Percentiles rank a stretch among this genome's conserved stretches.
Evolutionary conservation across 2,329 filamentous ascomycete genomes (phyloP).

Genomic region (Colletotrichum chlorophyti): DNA sequence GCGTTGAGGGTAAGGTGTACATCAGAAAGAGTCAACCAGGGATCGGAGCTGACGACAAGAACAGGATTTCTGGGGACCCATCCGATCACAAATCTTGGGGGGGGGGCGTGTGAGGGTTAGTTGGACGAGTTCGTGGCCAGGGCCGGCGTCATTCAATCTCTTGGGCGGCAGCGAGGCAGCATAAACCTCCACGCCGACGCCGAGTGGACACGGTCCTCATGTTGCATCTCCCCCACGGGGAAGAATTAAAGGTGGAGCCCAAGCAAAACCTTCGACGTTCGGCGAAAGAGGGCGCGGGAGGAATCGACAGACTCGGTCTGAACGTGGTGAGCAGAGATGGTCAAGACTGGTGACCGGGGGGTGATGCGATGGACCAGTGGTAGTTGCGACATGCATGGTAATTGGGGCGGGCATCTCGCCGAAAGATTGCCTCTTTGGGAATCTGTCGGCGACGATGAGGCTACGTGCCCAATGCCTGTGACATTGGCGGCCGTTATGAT

Average conservation of each 20-base stretch:
- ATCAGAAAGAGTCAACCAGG: neutral
- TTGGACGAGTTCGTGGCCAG: neutral
- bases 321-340: slow-evolving; percentile 11
- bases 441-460: slow-evolving; percentile 20
- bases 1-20: neutral
- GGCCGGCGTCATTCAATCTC: neutral
- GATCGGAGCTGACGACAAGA: no score
- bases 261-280: neutral
- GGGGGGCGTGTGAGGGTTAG: neutral
- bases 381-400: neutral
- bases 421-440: slow-evolving; percentile 10
- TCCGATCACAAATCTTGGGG: neutral
- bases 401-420: neutral
- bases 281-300: neutral
- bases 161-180: slow-evolving; percentile 1
- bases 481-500: slow-evolving; percentile 8
- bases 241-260: neutral
- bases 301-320: neutral
- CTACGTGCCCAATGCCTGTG: neutral
- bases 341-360: neutral
- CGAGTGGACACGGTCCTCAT: neutral
- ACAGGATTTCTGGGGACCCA: slow-evolving; percentile 19
- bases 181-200: neutral
- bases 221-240: slow-evolving; percentile 3
- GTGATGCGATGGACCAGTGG: neutral